phyloP scores from a whole-genome alignment of 164 flowering plant species.

The grape (Vitis vinifera) region DNA sequence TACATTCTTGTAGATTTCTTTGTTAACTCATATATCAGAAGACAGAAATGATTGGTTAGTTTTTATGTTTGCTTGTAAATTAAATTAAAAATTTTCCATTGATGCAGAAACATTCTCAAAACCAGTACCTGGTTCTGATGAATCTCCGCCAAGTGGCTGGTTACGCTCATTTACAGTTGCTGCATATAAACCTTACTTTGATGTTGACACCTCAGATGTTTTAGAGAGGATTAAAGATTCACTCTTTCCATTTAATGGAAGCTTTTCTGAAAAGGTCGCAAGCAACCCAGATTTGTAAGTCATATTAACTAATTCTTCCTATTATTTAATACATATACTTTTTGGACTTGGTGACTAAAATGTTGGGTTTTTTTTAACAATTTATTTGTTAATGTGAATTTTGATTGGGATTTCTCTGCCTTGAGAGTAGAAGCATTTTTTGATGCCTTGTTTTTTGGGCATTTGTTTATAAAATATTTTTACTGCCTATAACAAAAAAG shows the following conservation, averaged over 20 bases:
- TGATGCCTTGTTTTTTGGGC: no score
- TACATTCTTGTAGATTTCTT: no score
- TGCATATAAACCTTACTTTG: slow-evolving; percentile 90
- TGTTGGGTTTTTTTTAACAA: background rate
- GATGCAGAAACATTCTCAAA: slow-evolving; percentile 83
- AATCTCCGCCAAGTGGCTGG: slow-evolving; percentile 81
- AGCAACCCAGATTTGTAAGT: slow-evolving; percentile 91
- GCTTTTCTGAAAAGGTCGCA: slow-evolving; percentile 77
- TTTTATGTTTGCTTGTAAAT: background rate
- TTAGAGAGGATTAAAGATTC: slow-evolving; percentile 89
- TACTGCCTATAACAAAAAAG: no score
- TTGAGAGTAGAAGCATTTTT: no score
- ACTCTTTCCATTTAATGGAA: slow-evolving; percentile 85
- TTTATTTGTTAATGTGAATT: no score
- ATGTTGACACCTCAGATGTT: slow-evolving; percentile 96
- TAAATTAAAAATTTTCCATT: slow-evolving; percentile 2
- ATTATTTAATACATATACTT: background rate
- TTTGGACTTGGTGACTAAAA: background rate
- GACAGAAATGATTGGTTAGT: background rate
- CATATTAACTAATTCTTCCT: background rate
- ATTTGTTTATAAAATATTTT: no score
- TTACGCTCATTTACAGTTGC: slow-evolving; percentile 59
- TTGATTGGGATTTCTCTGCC: no score
- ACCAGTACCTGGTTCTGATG: slow-evolving; percentile 64
- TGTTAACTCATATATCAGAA: no score